Evolutionary conservation across 192 early-diverging fungal species (phyloP).

Genomic region (Chytriomyces sp.): DNA sequence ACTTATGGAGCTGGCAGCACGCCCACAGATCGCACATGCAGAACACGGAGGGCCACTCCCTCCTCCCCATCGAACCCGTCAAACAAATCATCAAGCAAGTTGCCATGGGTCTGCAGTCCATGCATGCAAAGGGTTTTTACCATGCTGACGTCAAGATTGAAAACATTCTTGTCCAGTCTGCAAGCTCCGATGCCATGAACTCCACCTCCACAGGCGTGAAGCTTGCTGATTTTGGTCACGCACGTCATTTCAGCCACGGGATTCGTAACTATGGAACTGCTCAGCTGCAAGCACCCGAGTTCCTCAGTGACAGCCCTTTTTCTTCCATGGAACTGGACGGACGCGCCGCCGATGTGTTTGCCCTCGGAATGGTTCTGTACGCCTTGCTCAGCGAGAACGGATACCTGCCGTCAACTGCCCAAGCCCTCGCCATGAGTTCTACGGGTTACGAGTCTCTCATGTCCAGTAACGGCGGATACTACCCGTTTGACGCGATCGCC

Average conservation of each 20-base stretch:
- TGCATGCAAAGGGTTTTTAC: conserved; percentile 56
- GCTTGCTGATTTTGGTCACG: conserved; percentile 32
- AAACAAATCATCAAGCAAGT: conserved; percentile 49
- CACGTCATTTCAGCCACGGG: not conserved
- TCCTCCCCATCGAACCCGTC: conserved; percentile 9
- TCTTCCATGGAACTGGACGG: not conserved
- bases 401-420: not conserved
- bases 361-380: conserved; percentile 28
- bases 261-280: conserved; percentile 18
- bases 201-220: not conserved
- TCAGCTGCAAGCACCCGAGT: conserved; percentile 19
- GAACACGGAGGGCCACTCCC: not conserved
- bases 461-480: no score
- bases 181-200: not conserved
- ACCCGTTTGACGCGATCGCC: no score
- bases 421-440: not conserved
- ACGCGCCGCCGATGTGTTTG: conserved; percentile 20
- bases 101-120: conserved; percentile 42
- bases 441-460: no score
- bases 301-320: conserved; percentile 8
- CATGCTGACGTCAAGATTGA: conserved; percentile 68
- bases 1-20: conserved; percentile 18
- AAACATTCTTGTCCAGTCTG: conserved; percentile 37
- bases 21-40: not conserved
- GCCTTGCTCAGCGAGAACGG: conserved; percentile 11